phyloP scores from a whole-genome alignment of 2,329 filamentous ascomycete genomes.

The Cercospora brassicicola region DNA sequence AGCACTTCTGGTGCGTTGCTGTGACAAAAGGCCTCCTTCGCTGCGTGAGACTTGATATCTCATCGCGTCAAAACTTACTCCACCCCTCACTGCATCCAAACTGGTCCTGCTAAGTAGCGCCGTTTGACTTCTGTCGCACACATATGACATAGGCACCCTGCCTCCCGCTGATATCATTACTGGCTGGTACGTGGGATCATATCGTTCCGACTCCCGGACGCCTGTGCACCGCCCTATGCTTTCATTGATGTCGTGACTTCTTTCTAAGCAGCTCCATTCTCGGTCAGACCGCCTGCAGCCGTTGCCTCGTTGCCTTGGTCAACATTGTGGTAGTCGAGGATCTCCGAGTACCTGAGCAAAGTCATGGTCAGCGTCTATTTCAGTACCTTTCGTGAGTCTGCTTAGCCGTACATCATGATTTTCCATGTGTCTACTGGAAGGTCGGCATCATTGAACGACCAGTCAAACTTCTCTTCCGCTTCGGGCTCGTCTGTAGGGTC shows the following conservation, averaged over 20 bases:
- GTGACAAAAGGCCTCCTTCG: conserved; percentile 3
- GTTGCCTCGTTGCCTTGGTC: conserved; percentile 52
- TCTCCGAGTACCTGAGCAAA: conserved; percentile 84
- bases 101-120: conserved; percentile 8
- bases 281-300: conserved; percentile 19
- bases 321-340: conserved; percentile 96
- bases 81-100: not conserved
- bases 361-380: not conserved
- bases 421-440: conserved; percentile 99
- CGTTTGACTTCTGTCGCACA: conserved; percentile 1
- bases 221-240: conserved; percentile 11
- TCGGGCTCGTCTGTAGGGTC: conserved; percentile 95
- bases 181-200: conserved; percentile 5
- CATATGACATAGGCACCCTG: conserved; percentile 5
- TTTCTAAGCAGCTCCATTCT: conserved; percentile 22
- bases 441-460: conserved; percentile 99
- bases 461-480: conserved; percentile 97
- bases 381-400: not conserved
- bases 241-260: conserved; percentile 9
- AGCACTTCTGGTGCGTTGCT: conserved; percentile 10
- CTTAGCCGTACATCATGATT: conserved; percentile 87
- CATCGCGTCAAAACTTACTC: not conserved
- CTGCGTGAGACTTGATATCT: conserved; percentile 7
- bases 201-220: conserved; percentile 1
- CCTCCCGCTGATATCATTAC: not conserved